A percentile compares a stretch with the other conserved stretches of the same genome.
phyloP scores from a whole-genome alignment of 345 rosid species.

The Syzygium aqueum region DNA sequence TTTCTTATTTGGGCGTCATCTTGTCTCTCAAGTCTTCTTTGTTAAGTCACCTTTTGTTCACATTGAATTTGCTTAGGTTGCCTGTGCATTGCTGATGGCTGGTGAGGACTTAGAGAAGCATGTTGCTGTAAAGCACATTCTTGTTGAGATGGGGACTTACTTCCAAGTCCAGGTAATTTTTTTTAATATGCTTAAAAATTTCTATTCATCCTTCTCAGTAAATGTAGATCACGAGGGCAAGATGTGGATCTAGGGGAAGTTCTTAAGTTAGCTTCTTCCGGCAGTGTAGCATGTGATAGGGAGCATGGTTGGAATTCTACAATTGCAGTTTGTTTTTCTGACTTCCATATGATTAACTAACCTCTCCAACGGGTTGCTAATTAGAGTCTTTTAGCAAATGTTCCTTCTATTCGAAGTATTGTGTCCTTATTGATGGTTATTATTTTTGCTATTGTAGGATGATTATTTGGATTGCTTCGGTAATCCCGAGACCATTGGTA shows the following conservation, averaged over 20 bases:
- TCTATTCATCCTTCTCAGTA: not conserved
- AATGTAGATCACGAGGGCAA: not conserved
- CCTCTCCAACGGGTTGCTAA: not conserved
- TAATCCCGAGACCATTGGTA: conserved; percentile 61
- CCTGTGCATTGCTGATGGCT: conserved; percentile 68
- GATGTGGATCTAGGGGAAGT: not conserved
- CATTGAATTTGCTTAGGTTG: conserved; percentile 38
- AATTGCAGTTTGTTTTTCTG: not conserved
- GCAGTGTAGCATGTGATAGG: not conserved
- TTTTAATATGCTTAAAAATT: not conserved
- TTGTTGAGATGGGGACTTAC: conserved; percentile 70
- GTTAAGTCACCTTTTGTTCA: not conserved
- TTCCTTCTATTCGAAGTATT: not conserved
- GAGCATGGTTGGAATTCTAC: not conserved
- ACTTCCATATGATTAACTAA: not conserved
- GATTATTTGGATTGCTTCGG: conserved; percentile 86
- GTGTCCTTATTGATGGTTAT: not conserved
- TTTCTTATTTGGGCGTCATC: not conserved
- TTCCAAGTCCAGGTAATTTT: conserved; percentile 69
- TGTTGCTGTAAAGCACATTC: conserved; percentile 47
- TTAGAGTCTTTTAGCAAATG: not conserved
- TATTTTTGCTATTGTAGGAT: conserved; percentile 34
- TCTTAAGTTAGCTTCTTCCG: not conserved
- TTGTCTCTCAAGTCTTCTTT: not conserved
- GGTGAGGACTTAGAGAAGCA: conserved; percentile 70